phyloP scores from a whole-genome alignment of 2,329 filamentous ascomycete genomes.

The Fusarium zealandicum region DNA sequence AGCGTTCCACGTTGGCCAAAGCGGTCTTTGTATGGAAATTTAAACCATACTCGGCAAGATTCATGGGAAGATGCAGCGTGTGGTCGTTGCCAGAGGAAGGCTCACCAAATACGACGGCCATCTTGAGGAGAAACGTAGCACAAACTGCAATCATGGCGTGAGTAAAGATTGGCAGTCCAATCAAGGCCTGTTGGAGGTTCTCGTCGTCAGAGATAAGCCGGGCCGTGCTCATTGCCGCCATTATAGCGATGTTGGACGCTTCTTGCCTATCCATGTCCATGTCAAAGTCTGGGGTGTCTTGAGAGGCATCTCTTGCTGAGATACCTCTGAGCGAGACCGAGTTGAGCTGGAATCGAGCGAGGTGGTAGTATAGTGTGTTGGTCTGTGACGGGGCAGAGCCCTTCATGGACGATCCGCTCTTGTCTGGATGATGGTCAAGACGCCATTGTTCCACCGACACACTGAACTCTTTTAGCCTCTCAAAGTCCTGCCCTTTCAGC shows the following conservation, averaged over 20 bases:
- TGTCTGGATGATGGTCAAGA: neutral
- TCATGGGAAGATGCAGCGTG: neutral
- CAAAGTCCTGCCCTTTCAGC: neutral
- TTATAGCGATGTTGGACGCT: neutral
- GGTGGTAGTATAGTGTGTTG: neutral
- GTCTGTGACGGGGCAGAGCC: neutral
- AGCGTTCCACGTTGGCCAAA: neutral
- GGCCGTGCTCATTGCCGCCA: neutral
- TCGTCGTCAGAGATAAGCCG: neutral
- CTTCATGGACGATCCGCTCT: neutral
- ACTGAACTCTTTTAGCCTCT: neutral
- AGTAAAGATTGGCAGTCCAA: neutral
- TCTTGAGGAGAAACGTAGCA: slow-evolving; percentile 1
- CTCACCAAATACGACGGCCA: neutral
- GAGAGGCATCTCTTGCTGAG: neutral
- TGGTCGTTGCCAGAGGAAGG: neutral
- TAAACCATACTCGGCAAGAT: neutral
- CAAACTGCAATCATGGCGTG: slow-evolving; percentile 2
- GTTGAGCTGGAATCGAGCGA: slow-evolving; percentile 3
- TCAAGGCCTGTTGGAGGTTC: neutral
- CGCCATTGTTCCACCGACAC: slow-evolving; percentile 1
- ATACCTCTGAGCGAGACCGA: neutral
- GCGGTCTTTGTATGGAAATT: slow-evolving; percentile 3
- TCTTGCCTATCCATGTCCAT: neutral
- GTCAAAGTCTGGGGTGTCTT: neutral